Percentiles rank a stretch among this genome's conserved stretches.
These are phyloP conservation scores for Sclerotiophoma versabilis DNA, from an alignment of 2,329 filamentous ascomycete species.

Conservation along the genomic window DNA sequence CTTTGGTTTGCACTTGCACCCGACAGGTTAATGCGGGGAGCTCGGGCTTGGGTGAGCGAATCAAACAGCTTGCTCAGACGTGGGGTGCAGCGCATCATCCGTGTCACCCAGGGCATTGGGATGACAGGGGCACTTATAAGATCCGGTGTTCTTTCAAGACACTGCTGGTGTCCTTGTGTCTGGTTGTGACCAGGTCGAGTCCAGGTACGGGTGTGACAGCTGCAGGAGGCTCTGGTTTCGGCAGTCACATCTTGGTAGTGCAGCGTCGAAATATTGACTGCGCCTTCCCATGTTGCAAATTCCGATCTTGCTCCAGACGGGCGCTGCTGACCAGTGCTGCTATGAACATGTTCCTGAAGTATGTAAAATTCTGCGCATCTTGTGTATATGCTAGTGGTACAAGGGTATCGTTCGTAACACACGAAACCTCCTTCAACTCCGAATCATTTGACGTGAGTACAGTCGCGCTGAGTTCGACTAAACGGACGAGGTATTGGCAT, in stretches of 20 bases:
- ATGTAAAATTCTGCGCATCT: neutral
- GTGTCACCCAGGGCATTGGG: slow-evolving; percentile 56
- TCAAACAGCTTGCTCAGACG: slow-evolving; percentile 53
- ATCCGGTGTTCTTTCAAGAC: slow-evolving; percentile 19
- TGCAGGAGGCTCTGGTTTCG: slow-evolving; percentile 14
- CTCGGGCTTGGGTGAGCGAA: slow-evolving; percentile 9
- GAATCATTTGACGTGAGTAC: neutral
- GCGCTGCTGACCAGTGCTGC: neutral
- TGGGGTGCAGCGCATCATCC: slow-evolving; percentile 48
- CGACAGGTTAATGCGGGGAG: slow-evolving; percentile 8
- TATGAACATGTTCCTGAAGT: no score
- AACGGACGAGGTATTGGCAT: neutral
- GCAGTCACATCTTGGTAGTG: slow-evolving; percentile 9
- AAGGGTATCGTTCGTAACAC: slow-evolving; percentile 11
- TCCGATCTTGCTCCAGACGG: neutral
- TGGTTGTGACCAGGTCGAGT: slow-evolving; percentile 16
- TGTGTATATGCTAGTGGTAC: slow-evolving; percentile 11
- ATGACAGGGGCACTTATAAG: slow-evolving; percentile 58
- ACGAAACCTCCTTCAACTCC: neutral
- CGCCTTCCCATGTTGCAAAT: neutral
- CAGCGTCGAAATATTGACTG: slow-evolving; percentile 4
- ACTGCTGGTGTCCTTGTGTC: slow-evolving; percentile 20
- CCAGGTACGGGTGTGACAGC: slow-evolving; percentile 20
- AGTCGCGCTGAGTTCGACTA: neutral
- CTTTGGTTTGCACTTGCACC: slow-evolving; percentile 4